Base-by-base conservation (phyloP, 108 stramenopile genomes). In the Schizochytrium sp. region DNA sequence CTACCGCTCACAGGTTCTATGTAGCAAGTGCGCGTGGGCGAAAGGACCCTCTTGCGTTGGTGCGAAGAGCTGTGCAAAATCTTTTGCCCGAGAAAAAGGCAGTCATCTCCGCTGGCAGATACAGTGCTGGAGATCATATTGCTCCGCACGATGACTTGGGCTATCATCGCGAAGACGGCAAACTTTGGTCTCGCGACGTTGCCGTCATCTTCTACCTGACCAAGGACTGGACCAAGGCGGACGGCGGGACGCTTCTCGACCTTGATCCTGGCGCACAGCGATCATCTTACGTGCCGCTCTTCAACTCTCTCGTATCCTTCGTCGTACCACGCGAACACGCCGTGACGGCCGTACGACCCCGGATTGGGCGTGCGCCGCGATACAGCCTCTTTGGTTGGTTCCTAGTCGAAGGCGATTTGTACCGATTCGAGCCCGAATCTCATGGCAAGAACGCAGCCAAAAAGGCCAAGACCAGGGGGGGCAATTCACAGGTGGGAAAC, bases 341-440 rank as follows among this genome's bases (percentile, higher is more conserved):
- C 6, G 76, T 83, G 16, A 83, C 76, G 6, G 48, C 76, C 2
- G 76, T 83, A 4, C n/a, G n/a, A 6, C 76, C 48, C 45, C 45
- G 76, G 25, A 8, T 2, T 1, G 76, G 51, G 19, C 76, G 76
- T 6, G 12, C 6, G 8, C 76, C 76, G 19, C 76, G 76, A 0
- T 83, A 83, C 76, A 53, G 48, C 45, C 45, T 83, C 45, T 83
- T 83, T 53, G 76, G 76, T 23, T 83, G 76, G 76, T 83, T 83
- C 28, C 76, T 83, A 12, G 76, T 53, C 28, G 76, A 83, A 34
- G 76, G 76, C n/a, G 76, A 83, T 45, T 45, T 83, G 45, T 83
- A 83, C 76, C 44, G 28, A 2, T 83, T 53, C 28, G 51, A 6
- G n/a, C 48, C 45, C 6, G 76, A 83, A 16, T 45, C 76, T 4